Percentiles rank a stretch among this genome's conserved stretches.
Evolutionary conservation across 2,329 filamentous ascomycete genomes (phyloP).

Genomic region (Xylaria sp.): DNA sequence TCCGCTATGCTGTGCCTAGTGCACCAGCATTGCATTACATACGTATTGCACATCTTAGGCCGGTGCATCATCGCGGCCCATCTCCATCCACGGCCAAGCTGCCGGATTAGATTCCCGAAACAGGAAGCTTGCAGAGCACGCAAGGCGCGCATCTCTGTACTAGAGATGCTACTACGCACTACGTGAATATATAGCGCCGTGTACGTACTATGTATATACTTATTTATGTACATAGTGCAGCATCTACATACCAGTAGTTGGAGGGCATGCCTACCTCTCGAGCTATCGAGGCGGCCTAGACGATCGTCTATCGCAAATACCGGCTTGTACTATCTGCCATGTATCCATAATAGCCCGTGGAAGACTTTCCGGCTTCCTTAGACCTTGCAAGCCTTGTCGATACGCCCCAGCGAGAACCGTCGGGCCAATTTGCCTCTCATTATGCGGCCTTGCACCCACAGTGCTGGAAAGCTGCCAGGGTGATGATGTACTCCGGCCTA

Average conservation of each 20-base stretch:
- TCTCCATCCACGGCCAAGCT: conserved; percentile 10
- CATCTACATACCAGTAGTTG: too few relatives aligned
- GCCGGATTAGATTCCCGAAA: conserved; percentile 28
- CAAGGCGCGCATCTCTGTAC: too few relatives aligned
- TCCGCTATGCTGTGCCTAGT: conserved; percentile 26
- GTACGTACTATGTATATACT: too few relatives aligned
- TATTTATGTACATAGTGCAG: too few relatives aligned
- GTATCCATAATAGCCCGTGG: conserved; percentile 28
- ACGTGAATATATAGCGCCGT: too few relatives aligned
- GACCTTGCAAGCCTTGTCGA: conserved; percentile 15
- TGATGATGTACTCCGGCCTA: conserved; percentile 13
- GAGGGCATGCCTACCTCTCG: too few relatives aligned
- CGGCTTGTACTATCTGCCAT: conserved; percentile 27
- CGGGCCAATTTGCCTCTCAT: conserved; percentile 30
- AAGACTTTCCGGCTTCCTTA: conserved; percentile 35
- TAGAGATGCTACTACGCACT: too few relatives aligned
- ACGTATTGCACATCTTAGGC: conserved; percentile 15
- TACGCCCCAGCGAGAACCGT: conserved; percentile 14
- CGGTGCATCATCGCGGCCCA: conserved; percentile 21
- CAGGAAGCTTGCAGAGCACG: conserved; percentile 26
- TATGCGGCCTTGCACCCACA: conserved; percentile 29
- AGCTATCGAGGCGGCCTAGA: conserved; percentile 11
- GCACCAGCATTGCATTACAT: conserved; percentile 17
- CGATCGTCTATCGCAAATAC: conserved; percentile 8
- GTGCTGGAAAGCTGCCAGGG: conserved; percentile 24